phyloP scores from a whole-genome alignment of 306 rosid genomes.

The Castanea mollissima region DNA sequence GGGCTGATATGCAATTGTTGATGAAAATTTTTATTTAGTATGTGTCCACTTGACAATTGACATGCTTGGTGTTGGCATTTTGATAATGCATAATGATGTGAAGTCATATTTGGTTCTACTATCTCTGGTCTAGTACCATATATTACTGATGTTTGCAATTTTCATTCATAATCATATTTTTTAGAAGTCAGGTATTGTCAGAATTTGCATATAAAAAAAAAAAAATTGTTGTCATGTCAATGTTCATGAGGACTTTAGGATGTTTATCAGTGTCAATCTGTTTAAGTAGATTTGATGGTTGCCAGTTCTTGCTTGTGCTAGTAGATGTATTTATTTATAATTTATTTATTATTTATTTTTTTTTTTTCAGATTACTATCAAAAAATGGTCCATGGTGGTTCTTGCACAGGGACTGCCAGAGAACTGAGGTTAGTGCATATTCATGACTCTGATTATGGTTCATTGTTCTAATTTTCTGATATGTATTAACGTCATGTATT shows the following conservation, averaged over 20 bases:
- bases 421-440: conserved; percentile 45
- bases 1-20: not conserved
- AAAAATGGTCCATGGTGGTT: conserved; percentile 97
- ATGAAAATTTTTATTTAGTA: not conserved
- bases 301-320: conserved; percentile 5
- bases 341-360: conserved; percentile 13
- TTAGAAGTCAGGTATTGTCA: not conserved
- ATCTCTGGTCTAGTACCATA: not conserved
- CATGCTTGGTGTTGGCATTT: not conserved
- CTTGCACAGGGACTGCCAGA: conserved; percentile 53
- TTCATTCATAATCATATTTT: not conserved
- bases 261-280: not conserved
- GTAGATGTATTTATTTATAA: not conserved
- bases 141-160: not conserved
- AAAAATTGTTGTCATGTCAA: not conserved
- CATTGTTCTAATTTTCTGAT: not conserved
- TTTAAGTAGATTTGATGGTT: not conserved
- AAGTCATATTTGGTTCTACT: not conserved
- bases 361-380: conserved; percentile 61
- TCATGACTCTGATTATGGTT: not conserved
- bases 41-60: not conserved
- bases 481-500: not conserved
- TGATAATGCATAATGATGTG: not conserved
- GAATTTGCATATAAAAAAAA: not conserved
- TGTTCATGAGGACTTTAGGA: not conserved